Evolutionary conservation across 1,284 basidiomycete species (phyloP).

Genomic region (Cryptococcus neoformans): DNA sequence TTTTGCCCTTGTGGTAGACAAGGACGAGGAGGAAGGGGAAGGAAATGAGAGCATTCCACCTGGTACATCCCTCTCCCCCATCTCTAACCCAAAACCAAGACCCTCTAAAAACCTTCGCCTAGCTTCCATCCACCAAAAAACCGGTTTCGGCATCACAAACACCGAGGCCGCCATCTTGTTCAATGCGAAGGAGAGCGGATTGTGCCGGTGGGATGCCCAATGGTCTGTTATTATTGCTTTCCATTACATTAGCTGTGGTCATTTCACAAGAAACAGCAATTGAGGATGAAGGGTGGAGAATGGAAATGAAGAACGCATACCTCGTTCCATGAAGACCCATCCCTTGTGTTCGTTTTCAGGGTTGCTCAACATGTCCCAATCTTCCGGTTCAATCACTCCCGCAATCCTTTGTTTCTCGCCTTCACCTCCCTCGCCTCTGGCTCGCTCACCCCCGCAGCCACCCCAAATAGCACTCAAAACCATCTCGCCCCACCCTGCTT

Average conservation of each 20-base stretch:
- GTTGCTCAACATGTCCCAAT: conserved; percentile 11
- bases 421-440: neutral
- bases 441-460: neutral
- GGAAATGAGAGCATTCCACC: no score
- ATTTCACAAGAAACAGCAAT: neutral
- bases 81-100: no score
- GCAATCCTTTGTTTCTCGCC: no score
- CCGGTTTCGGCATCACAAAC: conserved; percentile 9
- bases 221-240: conserved; percentile 31
- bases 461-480: conserved; percentile 2
- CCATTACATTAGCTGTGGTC: neutral
- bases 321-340: conserved; percentile 17
- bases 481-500: conserved; percentile 22
- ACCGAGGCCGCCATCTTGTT: conserved; percentile 34
- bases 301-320: conserved; percentile 12
- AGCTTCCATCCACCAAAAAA: neutral
- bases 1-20: no score
- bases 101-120: neutral
- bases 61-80: no score
- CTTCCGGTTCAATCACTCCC: conserved; percentile 6
- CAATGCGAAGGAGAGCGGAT: conserved; percentile 18
- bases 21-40: no score
- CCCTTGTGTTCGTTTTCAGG: neutral
- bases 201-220: conserved; percentile 28
- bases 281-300: neutral